Evolutionary conservation across 2,329 filamentous ascomycete genomes (phyloP).

Genomic region (Aspergillus transmontanensis): DNA sequence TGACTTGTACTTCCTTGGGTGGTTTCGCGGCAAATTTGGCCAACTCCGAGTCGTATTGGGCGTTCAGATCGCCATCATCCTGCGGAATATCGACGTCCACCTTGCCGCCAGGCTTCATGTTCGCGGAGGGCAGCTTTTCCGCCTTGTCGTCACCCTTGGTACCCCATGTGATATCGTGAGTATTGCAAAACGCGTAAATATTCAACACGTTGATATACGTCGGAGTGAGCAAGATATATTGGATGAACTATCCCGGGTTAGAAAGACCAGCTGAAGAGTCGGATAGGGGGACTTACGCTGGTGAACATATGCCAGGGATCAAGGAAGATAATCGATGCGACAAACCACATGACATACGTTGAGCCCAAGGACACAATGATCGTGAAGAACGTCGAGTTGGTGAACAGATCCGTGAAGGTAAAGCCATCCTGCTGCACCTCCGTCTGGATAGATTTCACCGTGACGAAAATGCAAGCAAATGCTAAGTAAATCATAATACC

Average conservation of each 20-base stretch:
- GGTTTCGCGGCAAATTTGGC: slow-evolving; percentile 73
- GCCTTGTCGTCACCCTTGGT: slow-evolving; percentile 98
- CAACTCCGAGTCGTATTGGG: slow-evolving; percentile 88
- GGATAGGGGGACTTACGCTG: slow-evolving; percentile 45
- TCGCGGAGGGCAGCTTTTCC: slow-evolving; percentile 84
- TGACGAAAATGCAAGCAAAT: slow-evolving; percentile 94
- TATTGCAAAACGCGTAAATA: slow-evolving; percentile 98
- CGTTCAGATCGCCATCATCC: slow-evolving; percentile 92
- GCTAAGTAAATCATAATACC: slow-evolving; percentile 93
- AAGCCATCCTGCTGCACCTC: slow-evolving; percentile 69
- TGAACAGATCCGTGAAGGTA: slow-evolving; percentile 72
- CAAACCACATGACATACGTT: slow-evolving; percentile 89
- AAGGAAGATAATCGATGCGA: slow-evolving; percentile 90
- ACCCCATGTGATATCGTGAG: slow-evolving; percentile 96
- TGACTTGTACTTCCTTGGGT: slow-evolving; percentile 61
- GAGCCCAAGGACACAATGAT: slow-evolving; percentile 89
- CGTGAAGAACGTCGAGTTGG: slow-evolving; percentile 87
- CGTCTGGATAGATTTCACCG: slow-evolving; percentile 77
- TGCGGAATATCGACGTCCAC: slow-evolving; percentile 84
- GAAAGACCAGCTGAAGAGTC: not conserved
- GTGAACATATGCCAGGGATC: slow-evolving; percentile 99
- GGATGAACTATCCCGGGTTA: slow-evolving; percentile 63
- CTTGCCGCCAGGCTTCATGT: slow-evolving; percentile 90
- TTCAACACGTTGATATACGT: slow-evolving; percentile 99
- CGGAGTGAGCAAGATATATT: slow-evolving; percentile 92